These are phyloP conservation scores for Castanopsis chinensis DNA, from an alignment of 306 rosid species.

Conservation along the genomic window DNA sequence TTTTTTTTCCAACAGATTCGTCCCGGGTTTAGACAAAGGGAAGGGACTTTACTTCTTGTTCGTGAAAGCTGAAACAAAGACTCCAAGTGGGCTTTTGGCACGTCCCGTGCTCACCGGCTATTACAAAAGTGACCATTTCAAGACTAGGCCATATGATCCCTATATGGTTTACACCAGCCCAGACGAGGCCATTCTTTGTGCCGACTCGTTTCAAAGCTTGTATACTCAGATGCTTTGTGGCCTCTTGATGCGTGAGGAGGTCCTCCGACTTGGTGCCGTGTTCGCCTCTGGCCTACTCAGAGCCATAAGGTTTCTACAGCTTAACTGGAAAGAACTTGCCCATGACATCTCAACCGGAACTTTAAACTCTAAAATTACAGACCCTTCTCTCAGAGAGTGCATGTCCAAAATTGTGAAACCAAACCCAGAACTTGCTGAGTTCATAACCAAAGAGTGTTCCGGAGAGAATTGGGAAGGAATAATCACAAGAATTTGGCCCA, in stretches of 20 bases:
- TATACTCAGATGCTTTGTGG: constrained; percentile 95
- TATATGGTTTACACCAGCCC: constrained; percentile 88
- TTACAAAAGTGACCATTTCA: constrained; percentile 81
- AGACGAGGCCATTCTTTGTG: constrained; percentile 65
- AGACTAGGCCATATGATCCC: constrained; percentile 74
- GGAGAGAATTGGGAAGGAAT: constrained; percentile 69
- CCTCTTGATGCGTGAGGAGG: constrained; percentile 68
- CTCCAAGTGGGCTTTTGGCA: constrained; percentile 79
- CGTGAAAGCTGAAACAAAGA: constrained; percentile 69
- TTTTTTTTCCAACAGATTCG: constrained; percentile 37
- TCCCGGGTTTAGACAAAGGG: constrained; percentile 81
- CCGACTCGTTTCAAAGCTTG: constrained; percentile 87
- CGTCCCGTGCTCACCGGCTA: constrained; percentile 92
- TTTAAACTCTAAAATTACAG: constrained; percentile 59
- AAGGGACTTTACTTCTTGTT: constrained; percentile 80
- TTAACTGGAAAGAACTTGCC: constrained; percentile 57
- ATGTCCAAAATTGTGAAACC: constrained; percentile 51
- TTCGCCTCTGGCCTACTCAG: constrained; percentile 92
- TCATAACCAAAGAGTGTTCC: constrained; percentile 46
- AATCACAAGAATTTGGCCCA: constrained; percentile 86
- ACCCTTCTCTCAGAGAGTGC: constrained; percentile 45
- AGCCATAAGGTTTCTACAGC: constrained; percentile 81
- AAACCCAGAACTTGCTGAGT: constrained; percentile 50
- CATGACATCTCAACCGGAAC: constrained; percentile 63
- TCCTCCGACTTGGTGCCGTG: constrained; percentile 82